Conservation (phyloP, 768 basidiomycete species). For the Leccinum truebloodii region DNA sequence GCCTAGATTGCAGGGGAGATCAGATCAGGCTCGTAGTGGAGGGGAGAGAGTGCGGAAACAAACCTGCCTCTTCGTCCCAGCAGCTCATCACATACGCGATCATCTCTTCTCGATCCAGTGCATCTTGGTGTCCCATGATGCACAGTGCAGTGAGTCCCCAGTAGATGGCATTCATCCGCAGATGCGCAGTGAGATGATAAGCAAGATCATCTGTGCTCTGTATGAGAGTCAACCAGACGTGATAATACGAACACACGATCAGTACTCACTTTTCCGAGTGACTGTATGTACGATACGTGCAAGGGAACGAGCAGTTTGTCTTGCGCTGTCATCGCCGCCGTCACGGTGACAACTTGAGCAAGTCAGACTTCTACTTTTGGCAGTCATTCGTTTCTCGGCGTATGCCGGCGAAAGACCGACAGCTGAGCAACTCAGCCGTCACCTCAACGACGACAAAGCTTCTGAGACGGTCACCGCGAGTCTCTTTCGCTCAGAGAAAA, state of each 20-base stretch:
- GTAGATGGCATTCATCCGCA: constrained; percentile 94
- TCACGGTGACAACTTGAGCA: not conserved
- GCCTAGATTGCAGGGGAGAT: constrained; percentile 47
- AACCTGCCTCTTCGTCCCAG: constrained; percentile 89
- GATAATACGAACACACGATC: too few relatives aligned
- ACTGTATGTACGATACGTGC: constrained; percentile 76
- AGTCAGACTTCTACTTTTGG: constrained; percentile 3
- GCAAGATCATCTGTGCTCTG: constrained; percentile 81
- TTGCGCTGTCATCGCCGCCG: constrained; percentile 12
- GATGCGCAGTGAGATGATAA: constrained; percentile 90
- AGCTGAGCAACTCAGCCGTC: constrained; percentile 14
- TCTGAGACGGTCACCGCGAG: constrained; percentile 6
- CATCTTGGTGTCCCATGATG: constrained; percentile 76
- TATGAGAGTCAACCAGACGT: constrained; percentile 4
- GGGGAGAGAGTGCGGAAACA: constrained; percentile 11
- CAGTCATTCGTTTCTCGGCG: constrained; percentile 17
- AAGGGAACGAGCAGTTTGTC: constrained; percentile 47
- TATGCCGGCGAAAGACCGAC: constrained; percentile 19
- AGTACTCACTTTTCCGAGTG: constrained; percentile 69
- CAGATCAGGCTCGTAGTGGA: constrained; percentile 4
- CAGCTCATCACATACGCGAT: constrained; percentile 90
- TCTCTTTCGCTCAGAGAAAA: not conserved
- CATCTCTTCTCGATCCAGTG: constrained; percentile 81
- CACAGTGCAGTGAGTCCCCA: constrained; percentile 93
- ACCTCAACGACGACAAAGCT: constrained; percentile 7